Evolutionary conservation across 306 rosid genomes (phyloP).

Genomic region (Rubus parviflorus): DNA sequence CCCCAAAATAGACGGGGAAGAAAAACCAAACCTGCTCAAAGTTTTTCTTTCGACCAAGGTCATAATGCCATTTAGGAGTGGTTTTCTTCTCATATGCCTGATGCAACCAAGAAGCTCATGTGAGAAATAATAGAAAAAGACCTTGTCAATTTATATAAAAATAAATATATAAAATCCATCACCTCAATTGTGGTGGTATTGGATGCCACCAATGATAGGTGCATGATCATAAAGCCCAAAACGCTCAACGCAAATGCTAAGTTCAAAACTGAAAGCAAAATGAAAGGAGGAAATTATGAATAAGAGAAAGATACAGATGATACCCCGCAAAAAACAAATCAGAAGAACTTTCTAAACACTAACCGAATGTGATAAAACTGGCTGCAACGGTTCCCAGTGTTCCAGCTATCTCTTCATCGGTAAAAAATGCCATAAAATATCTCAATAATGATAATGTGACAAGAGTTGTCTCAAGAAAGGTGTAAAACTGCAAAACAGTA

Average conservation of each 20-base stretch:
- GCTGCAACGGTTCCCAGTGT: slow-evolving; percentile 53
- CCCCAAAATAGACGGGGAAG: neutral
- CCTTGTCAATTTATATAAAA: slow-evolving; percentile 4
- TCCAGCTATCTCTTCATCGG: slow-evolving; percentile 57
- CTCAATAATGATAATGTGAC: slow-evolving; percentile 63
- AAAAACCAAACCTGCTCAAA: slow-evolving; percentile 57
- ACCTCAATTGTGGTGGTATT: slow-evolving; percentile 86
- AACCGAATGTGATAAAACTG: slow-evolving; percentile 68
- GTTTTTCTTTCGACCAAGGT: slow-evolving; percentile 66
- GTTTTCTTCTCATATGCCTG: slow-evolving; percentile 68
- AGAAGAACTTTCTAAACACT: slow-evolving; percentile 30
- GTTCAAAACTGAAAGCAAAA: slow-evolving; percentile 58
- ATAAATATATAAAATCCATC: slow-evolving; percentile 14
- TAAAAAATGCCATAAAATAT: slow-evolving; percentile 57
- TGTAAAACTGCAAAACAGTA: slow-evolving; percentile 58
- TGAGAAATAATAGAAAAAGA: slow-evolving; percentile 15
- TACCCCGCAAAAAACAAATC: neutral
- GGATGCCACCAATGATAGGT: slow-evolving; percentile 50
- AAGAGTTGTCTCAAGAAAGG: slow-evolving; percentile 66
- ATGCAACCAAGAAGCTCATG: slow-evolving; percentile 23
- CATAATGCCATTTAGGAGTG: slow-evolving; percentile 53
- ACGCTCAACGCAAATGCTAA: slow-evolving; percentile 58
- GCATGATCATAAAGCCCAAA: slow-evolving; percentile 70
- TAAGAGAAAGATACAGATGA: slow-evolving; percentile 9
- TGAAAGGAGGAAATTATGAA: slow-evolving; percentile 12